Base-by-base conservation (phyloP, 2,329 filamentous ascomycete species). In the Alternaria alternata region DNA sequence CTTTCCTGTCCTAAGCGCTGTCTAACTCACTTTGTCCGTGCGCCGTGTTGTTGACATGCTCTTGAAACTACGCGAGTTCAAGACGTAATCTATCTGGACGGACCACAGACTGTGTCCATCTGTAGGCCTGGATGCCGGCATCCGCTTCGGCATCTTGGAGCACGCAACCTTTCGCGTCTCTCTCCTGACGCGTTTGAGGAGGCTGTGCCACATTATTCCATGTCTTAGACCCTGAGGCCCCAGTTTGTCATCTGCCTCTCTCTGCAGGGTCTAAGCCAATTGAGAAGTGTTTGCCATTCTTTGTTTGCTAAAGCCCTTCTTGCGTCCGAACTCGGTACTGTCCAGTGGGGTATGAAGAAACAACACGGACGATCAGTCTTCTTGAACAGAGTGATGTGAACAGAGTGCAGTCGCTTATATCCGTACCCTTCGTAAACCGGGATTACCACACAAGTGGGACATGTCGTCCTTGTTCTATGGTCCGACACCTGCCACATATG, bases 171-270 rank as follows among this genome's bases (percentile, higher is more conserved):
- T 46, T 46, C 57, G 61, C 56, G 51, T 65, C 59, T 63, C 44
- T 42, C 46, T 54, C 46, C 55, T 56, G 63, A 71, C 67, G 68
- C 71, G 67, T 71, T 67, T 59, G 66, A 52, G 62, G 62, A 61
- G 66, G 65, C 64, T 72, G 71, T 74, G 71, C 72, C 59, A 70
- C 69, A 57, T 61, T 69, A 62, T 68, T 60, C 51, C 51, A 71
- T 75, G 72, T 76, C 74, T 77, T 71, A 74, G 64, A 67, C 57
- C 63, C 56, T 75, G 69, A 69, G 62, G 64, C 61, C 61, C 62
- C 49, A 49, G 53, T 67, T 68, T 74, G 70, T 75, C 72, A 77
- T 73, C 65, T 74, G 72, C 68, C 66, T 65, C 43, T 47, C 47
- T 68, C 70, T 75, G 69, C 74, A 76, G 70, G 70, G 71, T 68